Percentiles rank a stretch among this genome's conserved stretches.
Evolutionary conservation across 148 eudicot species (phyloP).

Genomic region (Rhododendron vialii): DNA sequence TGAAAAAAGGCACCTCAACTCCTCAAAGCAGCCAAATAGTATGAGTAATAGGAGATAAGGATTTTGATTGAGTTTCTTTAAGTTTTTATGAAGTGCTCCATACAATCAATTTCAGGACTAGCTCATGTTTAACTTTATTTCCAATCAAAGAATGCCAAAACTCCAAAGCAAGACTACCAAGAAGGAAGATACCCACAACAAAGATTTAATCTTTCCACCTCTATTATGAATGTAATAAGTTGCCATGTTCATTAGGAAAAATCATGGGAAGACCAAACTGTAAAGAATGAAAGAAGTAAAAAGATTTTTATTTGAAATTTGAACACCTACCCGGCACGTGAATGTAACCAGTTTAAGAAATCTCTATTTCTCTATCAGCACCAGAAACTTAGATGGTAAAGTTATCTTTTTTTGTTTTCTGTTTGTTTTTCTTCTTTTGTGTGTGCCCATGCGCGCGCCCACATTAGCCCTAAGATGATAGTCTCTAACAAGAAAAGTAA

Average conservation of each 20-base stretch:
- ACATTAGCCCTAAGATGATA: not conserved
- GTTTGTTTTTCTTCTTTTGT: not conserved
- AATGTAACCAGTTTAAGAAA: not conserved
- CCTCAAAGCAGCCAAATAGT: not conserved
- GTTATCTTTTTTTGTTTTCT: not conserved
- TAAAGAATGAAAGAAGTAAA: not conserved
- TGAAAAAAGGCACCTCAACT: not conserved
- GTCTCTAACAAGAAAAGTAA: not conserved
- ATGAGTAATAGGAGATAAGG: not conserved
- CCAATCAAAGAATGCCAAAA: not conserved
- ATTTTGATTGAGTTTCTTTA: not conserved
- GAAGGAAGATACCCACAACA: not conserved
- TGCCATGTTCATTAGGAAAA: not conserved
- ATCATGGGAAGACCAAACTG: not conserved
- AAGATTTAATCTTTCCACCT: not conserved
- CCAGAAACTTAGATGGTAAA: not conserved
- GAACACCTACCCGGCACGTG: not conserved
- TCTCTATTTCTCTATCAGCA: not conserved
- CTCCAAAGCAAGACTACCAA: not conserved
- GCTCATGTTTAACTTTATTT: not conserved
- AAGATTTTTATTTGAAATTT: not conserved
- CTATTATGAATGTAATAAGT: not conserved
- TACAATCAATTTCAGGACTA: not conserved
- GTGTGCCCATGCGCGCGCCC: not conserved
- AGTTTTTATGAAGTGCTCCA: not conserved